These are phyloP conservation scores for Candida vartiovaarae DNA, from an alignment of 805 yeast genomes.

Conservation along the genomic window DNA sequence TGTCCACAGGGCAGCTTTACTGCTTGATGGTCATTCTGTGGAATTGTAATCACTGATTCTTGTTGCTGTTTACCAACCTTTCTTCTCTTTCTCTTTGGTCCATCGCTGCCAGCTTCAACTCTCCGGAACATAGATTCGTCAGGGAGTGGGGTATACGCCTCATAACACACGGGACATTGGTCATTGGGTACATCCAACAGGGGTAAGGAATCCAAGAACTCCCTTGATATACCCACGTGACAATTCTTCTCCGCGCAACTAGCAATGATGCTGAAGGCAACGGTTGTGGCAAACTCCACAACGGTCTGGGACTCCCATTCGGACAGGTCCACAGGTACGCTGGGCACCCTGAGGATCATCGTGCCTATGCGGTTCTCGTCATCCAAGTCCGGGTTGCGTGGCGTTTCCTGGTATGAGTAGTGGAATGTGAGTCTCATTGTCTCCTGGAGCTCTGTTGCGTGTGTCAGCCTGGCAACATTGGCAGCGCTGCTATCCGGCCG, in stretches of 20 bases:
- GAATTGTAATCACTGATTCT: not conserved
- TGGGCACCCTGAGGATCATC: constrained; percentile 59
- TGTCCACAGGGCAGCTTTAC: constrained; percentile 80
- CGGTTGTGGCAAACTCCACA: constrained; percentile 59
- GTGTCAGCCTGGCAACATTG: too few relatives aligned
- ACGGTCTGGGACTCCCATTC: constrained; percentile 47
- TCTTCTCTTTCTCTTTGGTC: not conserved
- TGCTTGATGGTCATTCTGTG: constrained; percentile 47
- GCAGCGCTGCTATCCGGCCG: too few relatives aligned
- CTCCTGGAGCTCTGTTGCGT: too few relatives aligned
- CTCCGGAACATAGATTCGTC: too few relatives aligned
- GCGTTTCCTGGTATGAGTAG: constrained; percentile 25
- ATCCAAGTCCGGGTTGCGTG: not conserved
- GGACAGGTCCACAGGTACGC: constrained; percentile 54
- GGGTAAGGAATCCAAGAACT: constrained; percentile 46
- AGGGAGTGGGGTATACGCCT: constrained; percentile 26
- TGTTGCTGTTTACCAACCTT: not conserved
- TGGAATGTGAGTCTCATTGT: constrained; percentile 27
- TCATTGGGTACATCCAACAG: constrained; percentile 10
- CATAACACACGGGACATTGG: constrained; percentile 62
- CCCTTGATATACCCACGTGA: constrained; percentile 37
- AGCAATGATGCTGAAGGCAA: constrained; percentile 59
- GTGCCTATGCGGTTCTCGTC: constrained; percentile 41
- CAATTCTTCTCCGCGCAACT: constrained; percentile 34
- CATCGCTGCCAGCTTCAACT: too few relatives aligned